Base-by-base conservation (phyloP, 805 yeast genomes). In the Metschnikowia lachancei region DNA sequence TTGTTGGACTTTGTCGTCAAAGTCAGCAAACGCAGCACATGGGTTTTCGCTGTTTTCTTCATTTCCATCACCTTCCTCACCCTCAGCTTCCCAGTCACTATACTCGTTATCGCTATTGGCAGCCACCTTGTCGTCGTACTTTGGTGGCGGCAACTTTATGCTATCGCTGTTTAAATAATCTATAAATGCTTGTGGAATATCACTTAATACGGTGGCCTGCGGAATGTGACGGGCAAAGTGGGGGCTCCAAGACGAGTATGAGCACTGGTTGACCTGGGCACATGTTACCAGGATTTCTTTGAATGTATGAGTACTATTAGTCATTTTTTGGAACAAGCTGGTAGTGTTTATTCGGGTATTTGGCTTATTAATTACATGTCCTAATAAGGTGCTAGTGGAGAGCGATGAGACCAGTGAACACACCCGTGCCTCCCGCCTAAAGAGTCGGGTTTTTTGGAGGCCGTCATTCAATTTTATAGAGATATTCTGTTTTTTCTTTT, bases 81-180 rank as follows among this genome's bases (percentile, higher is more conserved):
- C 50, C 8, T 67, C 77, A 1, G 73, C 81, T 31, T 82, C 85
- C 87, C 92, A 84, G 52, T 83, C 90, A 51, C 88, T 81, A 60
- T 85, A 85, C 29, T 83, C 89, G 49, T 81, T 81, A 50, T 81
- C 83, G 43, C 82, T 68, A 45, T 59, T 80, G 18, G 58, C 56
- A 13, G 56, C 57, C 13, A 52, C 48, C 12, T 38, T 17, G 8
- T 50, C 55, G 3, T 33, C 45, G 34, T 36, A 39, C 22, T 39
- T 36, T 3, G 56, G 39, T 3, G 46, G 47, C 3, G 59, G 58
- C 19, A 56, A 41, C n/a, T 48, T 38, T 40, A 56, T 56, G 33
- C 54, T 49, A n/a, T 56, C 60, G 28, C 61, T 52, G 5, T 56
- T 56, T 35, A 72, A 51, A 48, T 71, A 71, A 17, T 61, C 61